Conservation (phyloP, 164 flowering plant species). For the Dillenia turbinata region DNA sequence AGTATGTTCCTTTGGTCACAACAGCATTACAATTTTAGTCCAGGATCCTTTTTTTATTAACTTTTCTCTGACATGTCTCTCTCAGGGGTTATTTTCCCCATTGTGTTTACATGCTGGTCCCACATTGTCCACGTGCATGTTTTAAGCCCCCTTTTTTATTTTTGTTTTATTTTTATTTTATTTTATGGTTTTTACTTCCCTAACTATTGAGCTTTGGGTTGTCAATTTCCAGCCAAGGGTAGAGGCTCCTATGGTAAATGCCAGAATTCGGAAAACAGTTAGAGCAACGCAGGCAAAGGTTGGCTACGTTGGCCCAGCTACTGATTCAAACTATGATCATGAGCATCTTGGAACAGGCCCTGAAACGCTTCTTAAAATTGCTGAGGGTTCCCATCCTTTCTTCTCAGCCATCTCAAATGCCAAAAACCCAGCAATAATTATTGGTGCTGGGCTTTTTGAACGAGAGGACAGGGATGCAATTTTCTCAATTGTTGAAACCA, state of each 20-base stretch:
- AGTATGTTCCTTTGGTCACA: too few relatives aligned
- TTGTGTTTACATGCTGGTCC: too few relatives aligned
- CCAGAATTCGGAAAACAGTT: conserved; percentile 88
- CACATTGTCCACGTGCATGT: neutral
- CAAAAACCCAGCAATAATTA: conserved; percentile 80
- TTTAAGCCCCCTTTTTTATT: neutral
- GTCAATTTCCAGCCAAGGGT: conserved; percentile 75
- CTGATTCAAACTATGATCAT: conserved; percentile 84
- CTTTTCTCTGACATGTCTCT: too few relatives aligned
- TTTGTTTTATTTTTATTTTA: neutral
- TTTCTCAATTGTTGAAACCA: conserved; percentile 62
- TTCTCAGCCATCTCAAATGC: conserved; percentile 59
- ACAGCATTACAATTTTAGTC: too few relatives aligned
- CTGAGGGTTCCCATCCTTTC: conserved; percentile 85
- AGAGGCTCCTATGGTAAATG: conserved; percentile 99
- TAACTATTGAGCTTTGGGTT: neutral
- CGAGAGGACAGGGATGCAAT: conserved; percentile 78
- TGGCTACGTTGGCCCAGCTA: conserved; percentile 81
- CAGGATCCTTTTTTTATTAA: too few relatives aligned
- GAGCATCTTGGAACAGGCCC: conserved; percentile 91
- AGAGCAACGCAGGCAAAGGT: conserved; percentile 83
- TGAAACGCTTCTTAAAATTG: conserved; percentile 71
- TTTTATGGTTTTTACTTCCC: neutral
- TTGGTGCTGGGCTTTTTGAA: conserved; percentile 87
- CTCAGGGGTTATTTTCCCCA: too few relatives aligned